Evolutionary conservation across 148 eudicot species (phyloP).

Genomic region (Rhododendron mucronatum): DNA sequence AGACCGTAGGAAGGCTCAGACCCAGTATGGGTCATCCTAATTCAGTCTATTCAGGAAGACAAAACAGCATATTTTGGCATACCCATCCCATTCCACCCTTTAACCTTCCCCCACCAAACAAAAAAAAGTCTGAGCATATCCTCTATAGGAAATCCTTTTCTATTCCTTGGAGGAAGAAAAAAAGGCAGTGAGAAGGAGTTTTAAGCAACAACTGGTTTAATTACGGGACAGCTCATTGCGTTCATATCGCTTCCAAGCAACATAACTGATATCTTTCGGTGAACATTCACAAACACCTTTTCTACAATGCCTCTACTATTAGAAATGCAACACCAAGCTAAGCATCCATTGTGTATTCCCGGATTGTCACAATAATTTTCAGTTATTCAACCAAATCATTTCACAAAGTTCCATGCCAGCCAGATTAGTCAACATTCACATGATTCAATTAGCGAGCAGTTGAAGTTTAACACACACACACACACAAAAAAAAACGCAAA

Average conservation of each 20-base stretch:
- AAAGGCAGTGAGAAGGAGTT: neutral
- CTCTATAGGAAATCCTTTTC: neutral
- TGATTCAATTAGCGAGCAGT: neutral
- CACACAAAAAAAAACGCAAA: neutral
- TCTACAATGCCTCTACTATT: neutral
- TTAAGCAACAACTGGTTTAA: neutral
- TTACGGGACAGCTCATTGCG: neutral
- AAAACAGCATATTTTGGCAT: neutral
- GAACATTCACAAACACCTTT: neutral
- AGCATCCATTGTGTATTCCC: neutral
- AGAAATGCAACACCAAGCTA: neutral
- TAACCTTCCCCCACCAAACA: neutral
- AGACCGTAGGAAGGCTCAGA: neutral
- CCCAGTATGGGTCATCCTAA: neutral
- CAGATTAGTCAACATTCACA: neutral
- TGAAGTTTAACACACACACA: neutral
- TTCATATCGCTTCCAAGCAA: neutral
- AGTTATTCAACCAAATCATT: neutral
- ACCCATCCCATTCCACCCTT: neutral
- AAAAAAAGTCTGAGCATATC: neutral
- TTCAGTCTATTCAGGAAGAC: neutral
- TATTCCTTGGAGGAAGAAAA: slow-evolving; percentile 7
- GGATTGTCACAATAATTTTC: neutral
- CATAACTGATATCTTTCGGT: neutral
- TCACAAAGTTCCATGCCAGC: neutral